These are phyloP conservation scores for Wickerhamiella musiphila DNA, from an alignment of 805 yeast genomes.

Conservation along the genomic window DNA sequence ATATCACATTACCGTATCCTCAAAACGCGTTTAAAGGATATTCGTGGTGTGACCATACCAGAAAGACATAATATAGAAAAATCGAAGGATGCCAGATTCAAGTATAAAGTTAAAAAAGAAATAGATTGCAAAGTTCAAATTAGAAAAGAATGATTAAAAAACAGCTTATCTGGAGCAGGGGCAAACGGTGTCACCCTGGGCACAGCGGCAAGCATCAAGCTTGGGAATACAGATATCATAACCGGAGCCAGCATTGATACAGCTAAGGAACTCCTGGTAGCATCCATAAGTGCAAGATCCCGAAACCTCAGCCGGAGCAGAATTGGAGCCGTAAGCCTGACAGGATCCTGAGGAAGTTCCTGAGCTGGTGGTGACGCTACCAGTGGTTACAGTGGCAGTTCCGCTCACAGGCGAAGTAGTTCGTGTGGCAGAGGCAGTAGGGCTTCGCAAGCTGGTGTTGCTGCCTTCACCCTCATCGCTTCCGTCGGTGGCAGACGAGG, in stretches of 20 bases:
- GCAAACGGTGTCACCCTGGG: constrained; percentile 11
- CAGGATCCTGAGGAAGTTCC: constrained; percentile 1
- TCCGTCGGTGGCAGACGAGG: neutral
- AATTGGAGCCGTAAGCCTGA: constrained; percentile 1
- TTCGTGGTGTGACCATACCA: no score
- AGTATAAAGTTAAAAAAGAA: neutral
- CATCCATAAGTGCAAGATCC: constrained; percentile 14
- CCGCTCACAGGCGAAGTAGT: neutral
- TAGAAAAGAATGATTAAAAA: neutral
- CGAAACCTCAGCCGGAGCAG: constrained; percentile 2
- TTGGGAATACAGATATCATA: constrained; percentile 7
- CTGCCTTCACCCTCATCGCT: neutral
- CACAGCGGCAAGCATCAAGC: constrained; percentile 12
- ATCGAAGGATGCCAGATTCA: neutral
- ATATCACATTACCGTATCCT: no score
- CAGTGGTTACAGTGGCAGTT: neutral
- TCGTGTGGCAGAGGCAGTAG: neutral
- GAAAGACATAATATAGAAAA: no score
- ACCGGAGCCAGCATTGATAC: constrained; percentile 4
- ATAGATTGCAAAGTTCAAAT: neutral
- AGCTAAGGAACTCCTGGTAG: constrained; percentile 4
- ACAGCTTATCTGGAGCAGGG: constrained; percentile 6
- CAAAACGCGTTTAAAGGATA: no score
- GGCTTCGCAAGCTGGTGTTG: neutral
- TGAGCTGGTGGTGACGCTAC: neutral